These are phyloP conservation scores for Fusarium paranaense DNA, from an alignment of 2,329 filamentous ascomycete genomes.

Conservation along the genomic window DNA sequence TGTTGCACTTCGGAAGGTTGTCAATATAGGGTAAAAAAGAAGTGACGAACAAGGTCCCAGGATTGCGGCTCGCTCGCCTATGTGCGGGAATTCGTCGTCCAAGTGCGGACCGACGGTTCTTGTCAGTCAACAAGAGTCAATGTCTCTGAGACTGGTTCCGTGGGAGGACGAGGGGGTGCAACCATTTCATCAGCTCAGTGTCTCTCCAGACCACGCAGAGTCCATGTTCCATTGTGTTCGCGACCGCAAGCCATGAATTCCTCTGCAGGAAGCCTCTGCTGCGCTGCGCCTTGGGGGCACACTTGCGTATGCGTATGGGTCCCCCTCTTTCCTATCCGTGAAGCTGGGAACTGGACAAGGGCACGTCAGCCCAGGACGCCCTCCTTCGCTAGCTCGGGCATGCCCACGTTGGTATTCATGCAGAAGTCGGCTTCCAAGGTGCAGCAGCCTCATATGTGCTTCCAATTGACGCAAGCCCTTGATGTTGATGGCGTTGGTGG, in stretches of 20 bases:
- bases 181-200: slow-evolving; percentile 14
- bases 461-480: slow-evolving; percentile 13
- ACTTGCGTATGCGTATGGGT: neutral
- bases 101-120: neutral
- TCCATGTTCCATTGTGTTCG: slow-evolving; percentile 26
- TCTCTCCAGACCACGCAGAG: slow-evolving; percentile 22
- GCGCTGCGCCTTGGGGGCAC: slow-evolving; percentile 11
- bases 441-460: slow-evolving; percentile 8
- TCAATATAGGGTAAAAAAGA: slow-evolving; percentile 7
- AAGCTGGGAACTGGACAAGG: slow-evolving; percentile 7
- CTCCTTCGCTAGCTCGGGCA: slow-evolving; percentile 7
- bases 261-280: slow-evolving; percentile 16
- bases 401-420: slow-evolving; percentile 2
- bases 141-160: slow-evolving; percentile 18
- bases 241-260: slow-evolving; percentile 32
- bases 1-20: slow-evolving; percentile 18
- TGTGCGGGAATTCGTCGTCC: slow-evolving; percentile 21
- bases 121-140: neutral
- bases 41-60: neutral
- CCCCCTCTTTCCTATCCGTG: neutral
- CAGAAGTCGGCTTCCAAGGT: slow-evolving; percentile 3
- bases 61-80: slow-evolving; percentile 25
- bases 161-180: slow-evolving; percentile 1
- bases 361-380: slow-evolving; percentile 22
- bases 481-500: neutral